Conservation (phyloP, 306 rosid genomes). For the Prinsepia uniflora region DNA sequence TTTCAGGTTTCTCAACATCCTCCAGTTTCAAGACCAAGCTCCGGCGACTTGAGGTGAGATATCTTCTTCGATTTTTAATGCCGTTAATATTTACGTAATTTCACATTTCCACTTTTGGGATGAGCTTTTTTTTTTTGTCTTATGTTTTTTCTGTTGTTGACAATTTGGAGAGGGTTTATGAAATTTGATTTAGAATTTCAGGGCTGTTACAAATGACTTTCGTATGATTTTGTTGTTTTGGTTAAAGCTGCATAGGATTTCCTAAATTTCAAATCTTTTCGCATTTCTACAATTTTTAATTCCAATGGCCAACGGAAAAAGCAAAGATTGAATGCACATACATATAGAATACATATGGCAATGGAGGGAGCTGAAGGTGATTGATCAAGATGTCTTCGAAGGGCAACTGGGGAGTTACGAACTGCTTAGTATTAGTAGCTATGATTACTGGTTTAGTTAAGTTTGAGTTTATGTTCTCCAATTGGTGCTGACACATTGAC, state of each 20-base stretch:
- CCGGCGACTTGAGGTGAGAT: constrained; percentile 4
- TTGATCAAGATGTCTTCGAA: background rate
- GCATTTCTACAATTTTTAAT: background rate
- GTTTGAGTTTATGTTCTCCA: background rate
- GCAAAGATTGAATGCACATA: background rate
- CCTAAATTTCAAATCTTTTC: background rate
- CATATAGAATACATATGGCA: background rate
- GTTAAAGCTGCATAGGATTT: background rate
- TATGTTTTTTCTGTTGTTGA: no score
- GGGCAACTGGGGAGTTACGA: background rate
- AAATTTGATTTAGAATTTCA: background rate
- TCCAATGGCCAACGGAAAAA: background rate
- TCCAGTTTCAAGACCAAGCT: background rate
- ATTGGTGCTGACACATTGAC: background rate
- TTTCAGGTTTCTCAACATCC: background rate
- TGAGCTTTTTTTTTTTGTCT: background rate
- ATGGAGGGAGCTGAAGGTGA: background rate
- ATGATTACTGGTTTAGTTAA: background rate
- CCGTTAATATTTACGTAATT: background rate
- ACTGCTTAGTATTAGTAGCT: background rate
- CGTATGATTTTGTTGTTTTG: background rate
- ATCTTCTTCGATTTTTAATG: background rate
- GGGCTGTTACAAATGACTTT: background rate
- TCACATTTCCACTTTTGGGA: background rate
- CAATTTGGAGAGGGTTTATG: background rate